Conservation (phyloP, 2,329 filamentous ascomycete genomes). For the Fusarium albidum region DNA sequence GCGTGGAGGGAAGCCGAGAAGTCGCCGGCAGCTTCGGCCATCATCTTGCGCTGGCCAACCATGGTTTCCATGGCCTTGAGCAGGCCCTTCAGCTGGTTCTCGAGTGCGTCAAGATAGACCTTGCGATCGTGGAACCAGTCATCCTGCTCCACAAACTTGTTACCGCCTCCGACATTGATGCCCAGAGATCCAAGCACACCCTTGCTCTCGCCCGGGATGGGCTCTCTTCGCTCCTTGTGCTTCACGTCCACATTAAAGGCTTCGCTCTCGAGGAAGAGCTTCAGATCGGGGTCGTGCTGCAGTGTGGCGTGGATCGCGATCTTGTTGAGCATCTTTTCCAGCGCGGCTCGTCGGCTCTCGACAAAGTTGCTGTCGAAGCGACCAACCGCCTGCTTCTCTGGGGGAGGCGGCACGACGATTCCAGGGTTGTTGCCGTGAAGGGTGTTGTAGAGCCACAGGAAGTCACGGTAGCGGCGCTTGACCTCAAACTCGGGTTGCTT, state of each 20-base stretch:
- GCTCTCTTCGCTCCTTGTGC: constrained; percentile 93
- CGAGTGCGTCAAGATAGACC: constrained; percentile 92
- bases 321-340: constrained; percentile 99
- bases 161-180: constrained; percentile 76
- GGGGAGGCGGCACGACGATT: constrained; percentile 92
- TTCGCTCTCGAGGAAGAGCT: constrained; percentile 96
- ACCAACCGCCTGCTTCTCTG: constrained; percentile 97
- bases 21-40: constrained; percentile 92
- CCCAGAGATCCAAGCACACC: constrained; percentile 89
- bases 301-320: constrained; percentile 87
- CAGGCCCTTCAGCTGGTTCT: constrained; percentile 88
- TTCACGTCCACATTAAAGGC: constrained; percentile 96
- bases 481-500: constrained; percentile 92
- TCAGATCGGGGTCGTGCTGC: constrained; percentile 92
- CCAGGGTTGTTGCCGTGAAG: constrained; percentile 95
- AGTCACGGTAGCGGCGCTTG: constrained; percentile 93
- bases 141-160: constrained; percentile 97
- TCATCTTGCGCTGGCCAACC: constrained; percentile 88
- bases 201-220: constrained; percentile 87
- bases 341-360: constrained; percentile 85
- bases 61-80: constrained; percentile 95
- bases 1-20: constrained; percentile 94
- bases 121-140: constrained; percentile 99
- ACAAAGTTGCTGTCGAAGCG: constrained; percentile 98
- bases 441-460: constrained; percentile 96